These are phyloP conservation scores for Mycena capillaripes DNA, from an alignment of 768 basidiomycete species.

Conservation along the genomic window DNA sequence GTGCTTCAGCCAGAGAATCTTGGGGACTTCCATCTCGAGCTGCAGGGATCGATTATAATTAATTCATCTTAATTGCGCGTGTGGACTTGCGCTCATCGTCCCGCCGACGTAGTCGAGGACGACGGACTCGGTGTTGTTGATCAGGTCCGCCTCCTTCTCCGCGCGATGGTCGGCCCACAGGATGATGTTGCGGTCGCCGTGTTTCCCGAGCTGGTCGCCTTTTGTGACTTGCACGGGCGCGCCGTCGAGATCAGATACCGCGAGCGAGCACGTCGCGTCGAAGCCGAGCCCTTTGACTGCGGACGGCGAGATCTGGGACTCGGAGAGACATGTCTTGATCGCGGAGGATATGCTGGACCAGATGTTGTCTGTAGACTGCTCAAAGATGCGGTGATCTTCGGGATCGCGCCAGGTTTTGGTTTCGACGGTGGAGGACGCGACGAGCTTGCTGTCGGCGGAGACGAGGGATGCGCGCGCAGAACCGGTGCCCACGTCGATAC, in stretches of 20 bases:
- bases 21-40: conserved; percentile 99
- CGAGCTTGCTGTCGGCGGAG: conserved; percentile 73
- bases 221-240: conserved; percentile 82
- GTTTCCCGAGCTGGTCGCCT: conserved; percentile 71
- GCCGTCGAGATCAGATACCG: conserved; percentile 83
- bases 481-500: conserved; percentile 92
- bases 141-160: conserved; percentile 89
- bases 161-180: conserved; percentile 99
- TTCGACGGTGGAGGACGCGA: conserved; percentile 84
- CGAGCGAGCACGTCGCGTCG: conserved; percentile 97
- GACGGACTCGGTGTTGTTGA: conserved; percentile 87
- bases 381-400: conserved; percentile 92
- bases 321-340: conserved; percentile 72
- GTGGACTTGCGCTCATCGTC: conserved; percentile 84
- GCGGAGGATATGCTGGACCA: conserved; percentile 79
- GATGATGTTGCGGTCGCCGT: conserved; percentile 87
- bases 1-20: conserved; percentile 96
- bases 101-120: conserved; percentile 97
- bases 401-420: conserved; percentile 91
- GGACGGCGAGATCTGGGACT: conserved; percentile 66
- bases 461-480: conserved; percentile 92
- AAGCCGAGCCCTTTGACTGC: conserved; percentile 91
- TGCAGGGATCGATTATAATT: conserved; percentile 46
- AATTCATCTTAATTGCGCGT: background rate
- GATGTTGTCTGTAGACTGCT: conserved; percentile 93